Evolutionary conservation across 129 eudicot genomes (phyloP).

Genomic region (Rutidosis leptorrhynchoides): DNA sequence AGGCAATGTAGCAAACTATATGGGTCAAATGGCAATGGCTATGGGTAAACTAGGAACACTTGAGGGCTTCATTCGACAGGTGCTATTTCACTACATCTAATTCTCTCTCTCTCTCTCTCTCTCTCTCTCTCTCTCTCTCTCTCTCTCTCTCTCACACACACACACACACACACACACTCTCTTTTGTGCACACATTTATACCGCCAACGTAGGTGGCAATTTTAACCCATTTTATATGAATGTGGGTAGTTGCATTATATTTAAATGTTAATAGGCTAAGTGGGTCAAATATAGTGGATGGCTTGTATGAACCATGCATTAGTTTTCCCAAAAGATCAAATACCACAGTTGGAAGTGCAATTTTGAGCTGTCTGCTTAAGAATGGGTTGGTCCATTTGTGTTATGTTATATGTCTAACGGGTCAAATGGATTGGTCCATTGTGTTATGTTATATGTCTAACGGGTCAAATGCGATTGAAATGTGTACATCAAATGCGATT

Average conservation of each 20-base stretch:
- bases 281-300: not conserved
- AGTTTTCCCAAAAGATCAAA: not conserved
- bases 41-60: conserved; percentile 74
- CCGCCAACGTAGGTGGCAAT: not conserved
- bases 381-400: not conserved
- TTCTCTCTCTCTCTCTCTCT: no score
- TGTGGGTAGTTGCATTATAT: not conserved
- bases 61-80: conserved; percentile 72
- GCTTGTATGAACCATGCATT: not conserved
- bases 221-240: not conserved
- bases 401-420: not conserved
- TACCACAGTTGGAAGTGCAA: not conserved
- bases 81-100: conserved; percentile 13
- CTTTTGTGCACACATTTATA: not conserved
- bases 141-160: no score
- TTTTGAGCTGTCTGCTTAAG: not conserved
- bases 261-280: not conserved
- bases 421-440: not conserved
- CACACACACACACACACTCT: no score
- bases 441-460: not conserved
- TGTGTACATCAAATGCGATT: no score
- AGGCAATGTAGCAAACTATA: conserved; percentile 65
- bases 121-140: no score
- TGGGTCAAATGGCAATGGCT: conserved; percentile 80
- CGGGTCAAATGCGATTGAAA: not conserved